Evolutionary conservation across 2,329 filamentous ascomycete species (phyloP).

Genomic region (Penicillium sclerotiorum): DNA sequence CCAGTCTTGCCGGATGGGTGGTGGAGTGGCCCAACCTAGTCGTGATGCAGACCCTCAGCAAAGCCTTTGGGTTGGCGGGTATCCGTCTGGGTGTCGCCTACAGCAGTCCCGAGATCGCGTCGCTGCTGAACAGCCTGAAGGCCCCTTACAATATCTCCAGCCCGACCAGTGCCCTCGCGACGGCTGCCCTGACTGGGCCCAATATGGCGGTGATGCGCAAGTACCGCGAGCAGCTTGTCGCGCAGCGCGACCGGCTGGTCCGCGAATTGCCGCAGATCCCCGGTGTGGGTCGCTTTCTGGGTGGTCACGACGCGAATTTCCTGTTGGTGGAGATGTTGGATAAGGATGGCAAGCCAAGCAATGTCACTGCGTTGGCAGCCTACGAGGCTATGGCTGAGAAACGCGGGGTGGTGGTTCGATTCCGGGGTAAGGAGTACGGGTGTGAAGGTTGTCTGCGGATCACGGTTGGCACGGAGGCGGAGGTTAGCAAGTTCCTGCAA

Average conservation of each 20-base stretch:
- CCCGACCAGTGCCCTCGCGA: conserved; percentile 80
- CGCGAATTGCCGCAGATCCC: conserved; percentile 71
- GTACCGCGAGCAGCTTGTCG: conserved; percentile 70
- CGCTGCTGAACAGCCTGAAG: conserved; percentile 86
- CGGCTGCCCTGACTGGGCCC: conserved; percentile 66
- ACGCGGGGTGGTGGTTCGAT: conserved; percentile 87
- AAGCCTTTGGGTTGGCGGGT: conserved; percentile 93
- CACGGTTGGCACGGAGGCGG: conserved; percentile 85
- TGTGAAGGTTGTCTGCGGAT: conserved; percentile 88
- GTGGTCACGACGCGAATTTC: conserved; percentile 84
- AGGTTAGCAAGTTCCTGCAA: conserved; percentile 76
- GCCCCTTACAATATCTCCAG: conserved; percentile 95
- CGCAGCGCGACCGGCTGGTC: conserved; percentile 76
- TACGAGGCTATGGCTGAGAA: conserved; percentile 85
- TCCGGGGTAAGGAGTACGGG: conserved; percentile 88
- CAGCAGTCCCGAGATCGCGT: conserved; percentile 71
- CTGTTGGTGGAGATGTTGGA: conserved; percentile 86
- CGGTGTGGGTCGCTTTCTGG: conserved; percentile 78
- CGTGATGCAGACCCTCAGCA: conserved; percentile 98
- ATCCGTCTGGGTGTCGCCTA: conserved; percentile 90
- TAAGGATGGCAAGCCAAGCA: conserved; percentile 70
- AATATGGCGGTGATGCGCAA: conserved; percentile 73
- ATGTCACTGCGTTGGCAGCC: conserved; percentile 72
- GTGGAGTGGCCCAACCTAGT: conserved; percentile 92
- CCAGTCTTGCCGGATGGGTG: conserved; percentile 89